Base-by-base conservation (phyloP, 306 rosid species). In the Ormosia emarginata region DNA sequence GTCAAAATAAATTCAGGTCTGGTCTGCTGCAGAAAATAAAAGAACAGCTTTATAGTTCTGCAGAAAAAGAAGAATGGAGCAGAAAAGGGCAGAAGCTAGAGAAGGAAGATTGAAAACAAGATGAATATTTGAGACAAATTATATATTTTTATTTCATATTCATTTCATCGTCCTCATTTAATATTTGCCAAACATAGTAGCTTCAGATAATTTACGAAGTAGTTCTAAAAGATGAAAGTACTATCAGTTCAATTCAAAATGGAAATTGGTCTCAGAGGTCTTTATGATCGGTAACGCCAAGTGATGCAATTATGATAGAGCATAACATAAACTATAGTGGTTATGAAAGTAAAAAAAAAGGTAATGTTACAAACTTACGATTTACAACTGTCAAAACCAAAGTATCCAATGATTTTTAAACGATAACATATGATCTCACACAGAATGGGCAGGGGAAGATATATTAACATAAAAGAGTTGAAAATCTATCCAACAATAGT, bases 271-370 rank as follows among this genome's bases (percentile, higher is more conserved):
- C n/a, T 40, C 17, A 49, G 5, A 29, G 37, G 39, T 37, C 4
- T 37, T 14, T 58, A n/a, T 46, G 34, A 85, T 69, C 71, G 47
- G 78, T 43, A 61, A 43, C 12, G 24, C 30, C 41, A 49, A 46
- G 72, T 7, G 24, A 76, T 62, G 15, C 71, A 76, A 62, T 81
- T 10, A 81, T 67, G 74, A 47, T 13, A 11, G 13, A 77, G 15
- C 70, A 68, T 8, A 11, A 39, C 24, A 71, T 12, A 44, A 73
- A 41, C 52, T 43, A 5, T 14, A 11, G 41, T 53, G 47, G 3
- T 32, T 32, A 63, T 43, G 44, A 59, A 30, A 58, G 15, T 8
- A n/a, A 55, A 4, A 0, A n/a, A 50, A 82, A n/a, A n/a, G n/a
- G 13, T 8, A 47, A 65, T 13, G 14, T 15, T 65, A 53, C 47